These are phyloP conservation scores for Kondoa subrosea DNA, from an alignment of 768 basidiomycete species.

Conservation along the genomic window DNA sequence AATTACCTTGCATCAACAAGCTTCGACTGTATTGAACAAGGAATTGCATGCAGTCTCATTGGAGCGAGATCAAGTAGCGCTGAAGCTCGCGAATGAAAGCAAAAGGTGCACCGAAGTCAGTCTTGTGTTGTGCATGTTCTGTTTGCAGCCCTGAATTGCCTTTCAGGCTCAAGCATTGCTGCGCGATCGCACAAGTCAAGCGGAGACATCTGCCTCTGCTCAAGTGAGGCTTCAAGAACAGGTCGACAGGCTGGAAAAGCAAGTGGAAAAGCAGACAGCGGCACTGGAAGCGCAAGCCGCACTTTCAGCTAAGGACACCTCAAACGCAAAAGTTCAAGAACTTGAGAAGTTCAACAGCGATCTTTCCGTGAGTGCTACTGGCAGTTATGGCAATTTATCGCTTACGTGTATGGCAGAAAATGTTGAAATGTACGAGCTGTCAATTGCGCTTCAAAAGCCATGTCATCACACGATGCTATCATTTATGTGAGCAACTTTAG, in stretches of 20 bases:
- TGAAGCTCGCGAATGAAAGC: constrained; percentile 26
- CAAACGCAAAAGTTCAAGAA: constrained; percentile 27
- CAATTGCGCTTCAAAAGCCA: constrained; percentile 42
- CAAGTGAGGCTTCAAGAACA: constrained; percentile 30
- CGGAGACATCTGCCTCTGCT: constrained; percentile 27
- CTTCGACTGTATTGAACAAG: constrained; percentile 27
- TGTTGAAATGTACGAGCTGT: constrained; percentile 82
- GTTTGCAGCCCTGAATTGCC: no score
- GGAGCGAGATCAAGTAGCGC: constrained; percentile 28
- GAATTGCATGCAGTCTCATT: constrained; percentile 26
- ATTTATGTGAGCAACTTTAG: constrained; percentile 19
- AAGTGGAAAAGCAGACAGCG: constrained; percentile 30
- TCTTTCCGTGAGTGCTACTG: constrained; percentile 24
- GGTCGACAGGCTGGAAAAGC: constrained; percentile 28
- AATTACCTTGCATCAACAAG: constrained; percentile 29
- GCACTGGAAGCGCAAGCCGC: constrained; percentile 21
- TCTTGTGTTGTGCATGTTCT: neutral
- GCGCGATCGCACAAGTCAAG: constrained; percentile 27
- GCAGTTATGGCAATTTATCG: neutral
- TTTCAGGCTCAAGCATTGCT: constrained; percentile 28
- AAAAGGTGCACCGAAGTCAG: constrained; percentile 28
- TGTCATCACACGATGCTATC: constrained; percentile 20
- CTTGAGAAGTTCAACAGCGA: constrained; percentile 25
- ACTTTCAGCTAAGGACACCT: constrained; percentile 23
- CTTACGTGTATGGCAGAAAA: constrained; percentile 38